Evolutionary conservation across 2,329 filamentous ascomycete species (phyloP).

Genomic region (Cytospora mali): DNA sequence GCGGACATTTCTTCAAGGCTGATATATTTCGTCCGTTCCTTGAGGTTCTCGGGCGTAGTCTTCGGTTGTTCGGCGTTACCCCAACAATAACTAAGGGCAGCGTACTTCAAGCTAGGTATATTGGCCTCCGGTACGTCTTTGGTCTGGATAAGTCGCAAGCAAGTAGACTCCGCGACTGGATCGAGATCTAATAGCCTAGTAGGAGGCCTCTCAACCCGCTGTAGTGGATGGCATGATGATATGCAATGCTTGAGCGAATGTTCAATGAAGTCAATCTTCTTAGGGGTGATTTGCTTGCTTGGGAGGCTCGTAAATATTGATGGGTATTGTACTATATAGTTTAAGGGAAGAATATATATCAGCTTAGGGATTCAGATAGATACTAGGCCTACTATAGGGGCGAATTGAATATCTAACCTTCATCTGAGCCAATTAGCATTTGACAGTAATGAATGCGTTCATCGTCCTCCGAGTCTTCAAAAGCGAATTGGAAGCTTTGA

Average conservation of each 20-base stretch:
- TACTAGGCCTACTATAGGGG: neutral
- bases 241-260: neutral
- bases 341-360: neutral
- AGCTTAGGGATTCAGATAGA: neutral
- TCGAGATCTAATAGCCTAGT: neutral
- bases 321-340: neutral
- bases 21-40: neutral
- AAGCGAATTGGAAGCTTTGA: neutral
- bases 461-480: neutral
- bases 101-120: neutral
- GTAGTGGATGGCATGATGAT: neutral
- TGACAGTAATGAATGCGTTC: neutral
- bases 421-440: neutral
- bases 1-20: neutral
- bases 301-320: neutral
- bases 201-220: neutral
- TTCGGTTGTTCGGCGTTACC: neutral
- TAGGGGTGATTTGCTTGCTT: neutral
- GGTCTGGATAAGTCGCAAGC: neutral
- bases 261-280: neutral
- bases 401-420: neutral
- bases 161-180: neutral
- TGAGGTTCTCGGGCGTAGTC: conserved; percentile 4
- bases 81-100: conserved; percentile 20
- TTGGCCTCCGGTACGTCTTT: neutral